These are phyloP conservation scores for Cystobasidium onofrii DNA, from an alignment of 768 basidiomycete genomes.

Conservation along the genomic window DNA sequence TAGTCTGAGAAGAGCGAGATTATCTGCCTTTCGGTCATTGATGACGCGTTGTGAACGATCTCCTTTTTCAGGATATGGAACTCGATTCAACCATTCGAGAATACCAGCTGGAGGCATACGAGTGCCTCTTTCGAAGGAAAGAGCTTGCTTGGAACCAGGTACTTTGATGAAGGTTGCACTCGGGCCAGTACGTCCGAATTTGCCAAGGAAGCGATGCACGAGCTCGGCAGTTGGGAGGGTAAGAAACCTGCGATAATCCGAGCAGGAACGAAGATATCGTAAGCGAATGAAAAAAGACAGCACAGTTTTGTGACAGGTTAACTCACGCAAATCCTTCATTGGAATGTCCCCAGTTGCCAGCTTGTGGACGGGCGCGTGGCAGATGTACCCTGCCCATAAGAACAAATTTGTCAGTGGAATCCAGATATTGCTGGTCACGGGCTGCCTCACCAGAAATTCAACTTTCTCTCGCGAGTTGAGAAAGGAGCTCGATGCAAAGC, in stretches of 20 bases:
- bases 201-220: conserved; percentile 4
- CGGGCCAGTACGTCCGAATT: not conserved
- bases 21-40: conserved; percentile 24
- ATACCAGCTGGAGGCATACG: conserved; percentile 17
- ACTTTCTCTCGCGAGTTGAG: conserved; percentile 2
- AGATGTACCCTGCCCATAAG: conserved; percentile 2
- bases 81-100: conserved; percentile 24
- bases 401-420: not conserved
- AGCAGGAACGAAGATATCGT: too few species aligned
- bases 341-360: conserved; percentile 15
- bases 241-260: not conserved
- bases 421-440: too few species aligned
- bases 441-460: conserved; percentile 31
- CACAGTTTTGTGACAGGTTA: not conserved
- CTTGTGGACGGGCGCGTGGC: not conserved
- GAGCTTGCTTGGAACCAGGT: not conserved
- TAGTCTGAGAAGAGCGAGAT: not conserved
- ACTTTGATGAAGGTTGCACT: not conserved
- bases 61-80: conserved; percentile 20
- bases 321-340: conserved; percentile 21
- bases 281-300: not conserved
- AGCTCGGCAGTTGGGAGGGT: not conserved
- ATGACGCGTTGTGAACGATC: conserved; percentile 9
- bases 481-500: conserved; percentile 23
- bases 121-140: conserved; percentile 6